Evolutionary conservation across 352 stramenopile genomes (phyloP), one percentile per base, ranked within the genome.

Genomic region (Globisporangium carolinianum): DNA sequence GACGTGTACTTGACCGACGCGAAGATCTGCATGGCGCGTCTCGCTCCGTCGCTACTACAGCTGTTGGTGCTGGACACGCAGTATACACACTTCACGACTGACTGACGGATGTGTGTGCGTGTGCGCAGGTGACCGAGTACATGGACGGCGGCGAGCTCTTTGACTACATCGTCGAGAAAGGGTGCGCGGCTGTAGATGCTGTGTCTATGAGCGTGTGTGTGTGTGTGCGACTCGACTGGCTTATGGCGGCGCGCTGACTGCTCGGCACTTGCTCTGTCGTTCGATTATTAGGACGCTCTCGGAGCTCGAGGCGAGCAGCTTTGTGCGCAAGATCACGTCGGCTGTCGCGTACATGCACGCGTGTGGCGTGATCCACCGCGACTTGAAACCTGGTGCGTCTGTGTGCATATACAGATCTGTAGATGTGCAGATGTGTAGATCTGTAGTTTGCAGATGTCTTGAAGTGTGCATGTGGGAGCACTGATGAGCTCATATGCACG

Each of bases 141-240:
- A 88, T 95, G 75, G 58, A 79, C 35, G 89, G 89, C 6, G 88
- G 89, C 8, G 89, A 97, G 57, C 63, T 97, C 35, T 96, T 97
- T 61, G 87, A 97, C 61, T 95, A 95, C 66, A 79, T 97, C 42
- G 84, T 97, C 11, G 80, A 96, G 53, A 95, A 89, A 75, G 86
- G 86, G 77, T 87, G 55, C 42, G 18, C 18, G 18, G 18, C 18
- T 24, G 18, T 24, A 24, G 18, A 24, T 24, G 18, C 18, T 24
- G 18, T 24, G 18, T 24, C 18, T 24, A 24, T 24, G 18, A 24
- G 18, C 18, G 18, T 24, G 18, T 24, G 18, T 24, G 18, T 24
- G 18, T 24, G 18, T 24, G 61, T 53, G 46, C 46, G 46, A 32
- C 18, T 51, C 4, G 18, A 24, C 18, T 24, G 18, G 18, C 18